Evolutionary conservation across 192 early-diverging fungal species (phyloP).

Genomic region (Coemansia reversa): DNA sequence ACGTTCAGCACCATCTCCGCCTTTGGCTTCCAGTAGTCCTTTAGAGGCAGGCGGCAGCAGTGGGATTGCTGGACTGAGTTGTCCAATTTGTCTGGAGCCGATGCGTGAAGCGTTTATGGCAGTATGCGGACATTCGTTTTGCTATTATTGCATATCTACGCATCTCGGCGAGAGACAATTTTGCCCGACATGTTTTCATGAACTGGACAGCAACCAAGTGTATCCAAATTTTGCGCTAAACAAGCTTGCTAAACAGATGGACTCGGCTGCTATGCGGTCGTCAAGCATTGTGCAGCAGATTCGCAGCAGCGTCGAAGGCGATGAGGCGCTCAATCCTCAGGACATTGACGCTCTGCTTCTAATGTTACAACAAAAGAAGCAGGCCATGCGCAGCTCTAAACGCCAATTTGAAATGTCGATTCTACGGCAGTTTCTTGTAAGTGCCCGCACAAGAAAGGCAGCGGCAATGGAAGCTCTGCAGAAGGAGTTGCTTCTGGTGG

Average conservation of each 20-base stretch:
- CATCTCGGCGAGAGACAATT: slow-evolving; percentile 60
- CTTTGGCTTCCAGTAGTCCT: slow-evolving; percentile 5
- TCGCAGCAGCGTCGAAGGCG: slow-evolving; percentile 35
- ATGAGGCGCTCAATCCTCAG: slow-evolving; percentile 32
- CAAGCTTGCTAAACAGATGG: slow-evolving; percentile 34
- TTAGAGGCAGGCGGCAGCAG: not conserved
- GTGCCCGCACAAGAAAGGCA: slow-evolving; percentile 59
- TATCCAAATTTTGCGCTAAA: slow-evolving; percentile 77
- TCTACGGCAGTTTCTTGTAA: slow-evolving; percentile 65
- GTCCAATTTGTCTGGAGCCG: slow-evolving; percentile 74
- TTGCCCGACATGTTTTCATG: slow-evolving; percentile 71
- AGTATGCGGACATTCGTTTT: slow-evolving; percentile 85
- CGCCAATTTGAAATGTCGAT: slow-evolving; percentile 60
- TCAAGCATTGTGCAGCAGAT: slow-evolving; percentile 31
- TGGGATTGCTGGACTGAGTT: slow-evolving; percentile 9
- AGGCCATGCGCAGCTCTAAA: slow-evolving; percentile 58
- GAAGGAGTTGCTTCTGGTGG: slow-evolving; percentile 44
- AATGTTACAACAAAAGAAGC: slow-evolving; percentile 64
- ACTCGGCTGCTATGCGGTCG: slow-evolving; percentile 12
- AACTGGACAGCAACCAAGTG: slow-evolving; percentile 65
- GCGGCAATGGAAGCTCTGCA: slow-evolving; percentile 48
- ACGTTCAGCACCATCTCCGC: slow-evolving; percentile 8
- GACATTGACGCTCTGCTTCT: slow-evolving; percentile 66
- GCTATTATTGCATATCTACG: slow-evolving; percentile 70
- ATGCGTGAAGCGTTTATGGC: slow-evolving; percentile 77